Base-by-base conservation (phyloP, 805 yeast species). In the Kodamaea neixiangensis region DNA sequence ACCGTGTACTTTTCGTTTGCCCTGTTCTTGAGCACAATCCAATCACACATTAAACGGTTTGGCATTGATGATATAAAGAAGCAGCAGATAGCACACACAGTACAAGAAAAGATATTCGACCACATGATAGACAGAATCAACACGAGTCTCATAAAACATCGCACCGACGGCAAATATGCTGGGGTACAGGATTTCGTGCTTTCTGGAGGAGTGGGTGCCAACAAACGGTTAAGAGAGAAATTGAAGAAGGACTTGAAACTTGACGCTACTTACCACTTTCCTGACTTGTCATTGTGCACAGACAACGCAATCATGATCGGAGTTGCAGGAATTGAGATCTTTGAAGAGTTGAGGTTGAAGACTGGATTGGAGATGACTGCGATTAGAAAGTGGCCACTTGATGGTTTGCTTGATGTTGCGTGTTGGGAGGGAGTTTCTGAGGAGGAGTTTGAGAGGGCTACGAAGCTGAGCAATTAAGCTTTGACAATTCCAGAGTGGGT, bases 281-380 rank as follows among this genome's bases (percentile, higher is more conserved):
- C 97, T 0, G 83, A 81, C 17, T 72, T 83, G 2, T 68, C 76
- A 1, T 71, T 91, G 53, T 94, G 99, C 63, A 90, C 97, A 0
- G 99, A 94, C 62, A 94, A 94, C 66, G 96, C 97, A 0, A 81
- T 90, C 1, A 94, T 94, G 99, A 94, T 94, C 47, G 99, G 97
- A 1, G 89, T 96, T 84, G 96, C 98, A 0, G 99, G 97, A 0
- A 89, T 93, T 7, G 97, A 93, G 64, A 68, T 92, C 15, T 86
- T 72, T 62, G 97, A 91, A 63, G 58, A 64, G 14, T 77, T 79
- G 5, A 64, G 68, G 15, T 39, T 66, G 17, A 70, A 76, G 10
- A 80, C 91, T 0, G 78, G 76, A 5, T 59, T 87, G 39, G 76
- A 69, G 9, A 79, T 83, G 2, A 60, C 77, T n/a, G 96, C 96